Evolutionary conservation across 169 alveolate genomes (phyloP).

Genomic region (Theileria orientalis): DNA sequence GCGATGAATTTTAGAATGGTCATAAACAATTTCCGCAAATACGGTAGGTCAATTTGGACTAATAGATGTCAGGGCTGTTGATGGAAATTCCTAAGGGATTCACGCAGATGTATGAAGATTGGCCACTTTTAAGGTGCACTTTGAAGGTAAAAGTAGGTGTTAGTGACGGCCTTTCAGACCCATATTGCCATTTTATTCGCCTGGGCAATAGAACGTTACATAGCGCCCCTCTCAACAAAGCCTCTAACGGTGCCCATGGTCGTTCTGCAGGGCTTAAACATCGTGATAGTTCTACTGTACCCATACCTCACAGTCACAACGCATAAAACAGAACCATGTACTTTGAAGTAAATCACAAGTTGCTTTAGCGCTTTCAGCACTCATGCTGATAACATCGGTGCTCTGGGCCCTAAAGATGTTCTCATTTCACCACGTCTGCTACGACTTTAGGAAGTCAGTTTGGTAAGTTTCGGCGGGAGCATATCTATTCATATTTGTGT

Average conservation of each 20-base stretch:
- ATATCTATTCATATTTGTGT: constrained; percentile 54
- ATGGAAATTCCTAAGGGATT: constrained; percentile 69
- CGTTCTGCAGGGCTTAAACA: constrained; percentile 72
- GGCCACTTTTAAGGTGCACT: constrained; percentile 60
- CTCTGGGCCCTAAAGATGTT: constrained; percentile 85
- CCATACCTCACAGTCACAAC: constrained; percentile 81
- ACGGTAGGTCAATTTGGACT: constrained; percentile 64
- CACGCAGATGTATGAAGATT: constrained; percentile 55
- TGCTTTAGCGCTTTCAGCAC: constrained; percentile 67
- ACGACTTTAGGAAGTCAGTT: constrained; percentile 80
- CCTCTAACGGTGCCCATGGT: constrained; percentile 72
- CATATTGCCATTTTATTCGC: constrained; percentile 72
- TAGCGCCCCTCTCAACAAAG: constrained; percentile 64
- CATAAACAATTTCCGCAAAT: constrained; percentile 82
- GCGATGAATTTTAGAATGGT: constrained; percentile 84
- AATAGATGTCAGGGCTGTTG: constrained; percentile 54
- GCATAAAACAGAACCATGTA: constrained; percentile 80
- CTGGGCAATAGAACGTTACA: constrained; percentile 78
- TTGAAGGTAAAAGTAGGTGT: constrained; percentile 22
- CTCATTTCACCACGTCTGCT: constrained; percentile 90
- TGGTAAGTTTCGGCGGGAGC: constrained; percentile 30
- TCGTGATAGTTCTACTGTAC: constrained; percentile 71
- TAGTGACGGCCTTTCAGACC: constrained; percentile 47
- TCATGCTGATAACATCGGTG: constrained; percentile 81
- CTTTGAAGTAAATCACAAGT: background rate